Conservation (phyloP, 1,139 yeast species). For the Suhomyces chickasaworum region DNA sequence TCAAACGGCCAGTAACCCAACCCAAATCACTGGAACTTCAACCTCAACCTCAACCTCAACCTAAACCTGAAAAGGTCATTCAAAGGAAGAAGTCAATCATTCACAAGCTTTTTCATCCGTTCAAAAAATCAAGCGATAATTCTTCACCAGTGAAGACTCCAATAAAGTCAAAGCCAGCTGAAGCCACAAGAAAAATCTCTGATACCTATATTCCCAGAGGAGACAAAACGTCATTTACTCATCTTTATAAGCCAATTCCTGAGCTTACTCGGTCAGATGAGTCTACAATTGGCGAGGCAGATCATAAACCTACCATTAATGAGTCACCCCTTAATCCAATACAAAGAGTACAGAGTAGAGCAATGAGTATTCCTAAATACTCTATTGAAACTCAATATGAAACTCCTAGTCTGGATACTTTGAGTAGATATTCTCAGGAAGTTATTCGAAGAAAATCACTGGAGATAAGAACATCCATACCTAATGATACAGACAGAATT, state of each 20-base stretch:
- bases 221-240: slow-evolving; percentile 18
- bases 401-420: slow-evolving; percentile 5
- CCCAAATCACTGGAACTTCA: too few species aligned
- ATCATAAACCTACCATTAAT: neutral
- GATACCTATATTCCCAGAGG: slow-evolving; percentile 27
- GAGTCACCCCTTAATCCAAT: neutral
- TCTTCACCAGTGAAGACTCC: neutral
- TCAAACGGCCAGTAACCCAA: neutral
- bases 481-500: neutral
- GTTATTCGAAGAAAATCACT: neutral
- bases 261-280: slow-evolving; percentile 16
- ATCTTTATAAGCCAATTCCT: slow-evolving; percentile 21
- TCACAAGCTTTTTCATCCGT: slow-evolving; percentile 21
- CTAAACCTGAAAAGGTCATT: slow-evolving; percentile 1
- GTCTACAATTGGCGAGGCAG: slow-evolving; percentile 3
- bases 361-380: slow-evolving; percentile 12
- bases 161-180: slow-evolving; percentile 1
- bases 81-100: slow-evolving; percentile 24
- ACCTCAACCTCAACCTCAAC: neutral
- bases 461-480: neutral
- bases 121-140: slow-evolving; percentile 13
- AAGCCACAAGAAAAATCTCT: slow-evolving; percentile 16
- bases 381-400: slow-evolving; percentile 12
- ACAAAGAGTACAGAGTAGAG: slow-evolving; percentile 5
- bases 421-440: slow-evolving; percentile 4